Evolutionary conservation across 2,329 filamentous ascomycete genomes (phyloP).

Genomic region (Cercospora sojina): DNA sequence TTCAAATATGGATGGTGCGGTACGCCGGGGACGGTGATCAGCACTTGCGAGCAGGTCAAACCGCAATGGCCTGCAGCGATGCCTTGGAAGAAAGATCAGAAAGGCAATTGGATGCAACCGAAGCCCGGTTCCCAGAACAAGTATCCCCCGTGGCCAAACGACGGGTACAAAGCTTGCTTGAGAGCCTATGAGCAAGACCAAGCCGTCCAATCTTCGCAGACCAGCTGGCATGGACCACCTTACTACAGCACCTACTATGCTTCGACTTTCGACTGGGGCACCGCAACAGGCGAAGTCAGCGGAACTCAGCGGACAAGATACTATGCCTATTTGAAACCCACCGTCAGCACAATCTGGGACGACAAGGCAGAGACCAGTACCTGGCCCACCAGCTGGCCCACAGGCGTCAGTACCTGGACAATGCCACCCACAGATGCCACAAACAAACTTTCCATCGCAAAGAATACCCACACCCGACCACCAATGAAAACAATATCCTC

Average conservation of each 20-base stretch:
- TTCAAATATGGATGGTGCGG: neutral
- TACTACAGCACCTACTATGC: conserved; percentile 2
- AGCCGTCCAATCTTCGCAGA: neutral
- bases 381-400: conserved; percentile 1
- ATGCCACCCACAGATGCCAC: neutral
- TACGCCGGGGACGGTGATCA: neutral
- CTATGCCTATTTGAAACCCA: neutral
- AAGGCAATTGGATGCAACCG: neutral
- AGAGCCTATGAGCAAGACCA: neutral
- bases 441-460: neutral
- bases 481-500: neutral
- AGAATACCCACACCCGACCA: neutral
- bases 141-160: conserved; percentile 5
- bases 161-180: neutral
- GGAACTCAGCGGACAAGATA: neutral
- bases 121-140: neutral
- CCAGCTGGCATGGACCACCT: neutral
- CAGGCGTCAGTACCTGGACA: neutral
- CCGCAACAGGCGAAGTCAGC: neutral
- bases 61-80: neutral
- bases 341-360: neutral
- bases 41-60: neutral
- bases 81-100: neutral
- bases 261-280: neutral
- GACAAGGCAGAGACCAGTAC: neutral